These are phyloP conservation scores for Chalciporus pseudorubinellus DNA, from an alignment of 768 basidiomycete genomes.

Conservation along the genomic window DNA sequence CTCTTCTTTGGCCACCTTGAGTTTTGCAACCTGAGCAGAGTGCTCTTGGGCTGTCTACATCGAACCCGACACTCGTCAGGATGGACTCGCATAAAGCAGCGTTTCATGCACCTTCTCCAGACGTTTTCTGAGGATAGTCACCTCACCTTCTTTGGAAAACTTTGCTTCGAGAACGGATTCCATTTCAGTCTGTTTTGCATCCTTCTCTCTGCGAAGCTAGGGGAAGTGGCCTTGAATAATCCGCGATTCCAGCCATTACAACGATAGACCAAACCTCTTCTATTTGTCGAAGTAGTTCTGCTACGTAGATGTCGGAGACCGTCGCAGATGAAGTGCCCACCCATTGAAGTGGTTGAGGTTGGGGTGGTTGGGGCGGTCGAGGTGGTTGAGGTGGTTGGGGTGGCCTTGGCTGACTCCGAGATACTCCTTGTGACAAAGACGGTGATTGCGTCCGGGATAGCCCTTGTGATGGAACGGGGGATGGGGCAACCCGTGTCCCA, in stretches of 20 bases:
- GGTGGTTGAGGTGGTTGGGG: not conserved
- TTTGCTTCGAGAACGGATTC: slow-evolving; percentile 49
- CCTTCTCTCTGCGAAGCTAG: slow-evolving; percentile 53
- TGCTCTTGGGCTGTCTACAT: slow-evolving; percentile 59
- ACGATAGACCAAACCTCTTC: slow-evolving; percentile 44
- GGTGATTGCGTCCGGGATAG: slow-evolving; percentile 11
- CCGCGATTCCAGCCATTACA: slow-evolving; percentile 5
- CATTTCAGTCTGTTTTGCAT: slow-evolving; percentile 42
- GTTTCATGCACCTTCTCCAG: slow-evolving; percentile 55
- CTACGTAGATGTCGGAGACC: slow-evolving; percentile 4
- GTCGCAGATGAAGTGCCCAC: slow-evolving; percentile 5
- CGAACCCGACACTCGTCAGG: not conserved
- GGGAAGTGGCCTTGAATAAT: slow-evolving; percentile 8
- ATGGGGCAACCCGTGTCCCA: slow-evolving; percentile 5
- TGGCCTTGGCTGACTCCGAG: not conserved
- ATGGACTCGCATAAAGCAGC: not conserved
- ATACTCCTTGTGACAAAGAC: not conserved
- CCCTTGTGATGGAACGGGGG: slow-evolving; percentile 22
- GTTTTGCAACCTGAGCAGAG: slow-evolving; percentile 49
- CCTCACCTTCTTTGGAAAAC: slow-evolving; percentile 68
- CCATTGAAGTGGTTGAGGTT: no score
- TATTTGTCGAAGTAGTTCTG: slow-evolving; percentile 35
- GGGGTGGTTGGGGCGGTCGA: slow-evolving; percentile 2
- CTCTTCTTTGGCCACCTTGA: slow-evolving; percentile 60
- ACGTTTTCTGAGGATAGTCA: slow-evolving; percentile 59